Conservation (phyloP, 208 protist genomes). For the Wallacemonas sp. region DNA sequence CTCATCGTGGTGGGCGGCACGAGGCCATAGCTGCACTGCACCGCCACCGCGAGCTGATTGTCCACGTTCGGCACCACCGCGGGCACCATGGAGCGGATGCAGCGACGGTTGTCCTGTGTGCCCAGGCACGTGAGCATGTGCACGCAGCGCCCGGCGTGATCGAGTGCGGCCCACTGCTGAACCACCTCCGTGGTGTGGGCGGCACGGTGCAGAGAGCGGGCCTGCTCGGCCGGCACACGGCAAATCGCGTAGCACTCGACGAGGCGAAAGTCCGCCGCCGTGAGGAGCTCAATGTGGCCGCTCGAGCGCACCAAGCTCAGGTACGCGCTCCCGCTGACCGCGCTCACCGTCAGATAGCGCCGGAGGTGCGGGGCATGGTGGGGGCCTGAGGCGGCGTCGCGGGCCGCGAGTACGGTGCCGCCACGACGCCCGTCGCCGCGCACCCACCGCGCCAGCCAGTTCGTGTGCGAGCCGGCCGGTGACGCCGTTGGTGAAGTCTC, state of each 20-base stretch:
- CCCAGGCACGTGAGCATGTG: slow-evolving; percentile 69
- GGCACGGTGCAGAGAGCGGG: slow-evolving; percentile 10
- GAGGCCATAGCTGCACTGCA: slow-evolving; percentile 47
- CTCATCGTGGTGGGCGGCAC: slow-evolving; percentile 49
- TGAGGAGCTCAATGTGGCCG: slow-evolving; percentile 70
- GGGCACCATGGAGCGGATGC: slow-evolving; percentile 57
- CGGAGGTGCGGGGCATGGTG: not conserved
- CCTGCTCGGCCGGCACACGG: slow-evolving; percentile 36
- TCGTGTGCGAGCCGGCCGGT: slow-evolving; percentile 4
- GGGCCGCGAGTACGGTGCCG: not conserved
- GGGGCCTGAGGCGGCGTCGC: not conserved
- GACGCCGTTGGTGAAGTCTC: not conserved
- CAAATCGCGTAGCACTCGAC: slow-evolving; percentile 35
- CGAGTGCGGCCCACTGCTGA: slow-evolving; percentile 43
- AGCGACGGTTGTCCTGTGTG: slow-evolving; percentile 33
- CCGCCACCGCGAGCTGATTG: slow-evolving; percentile 35
- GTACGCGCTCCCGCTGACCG: slow-evolving; percentile 61
- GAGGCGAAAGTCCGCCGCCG: slow-evolving; percentile 30
- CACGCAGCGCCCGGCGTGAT: slow-evolving; percentile 28
- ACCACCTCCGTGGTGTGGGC: slow-evolving; percentile 22
- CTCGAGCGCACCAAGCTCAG: slow-evolving; percentile 66
- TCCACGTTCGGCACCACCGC: slow-evolving; percentile 24
- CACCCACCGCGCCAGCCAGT: slow-evolving; percentile 14
- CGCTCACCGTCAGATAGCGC: slow-evolving; percentile 56
- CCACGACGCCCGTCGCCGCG: slow-evolving; percentile 6